Conservation (phyloP, 2,329 filamentous ascomycete species). For the Diaporthe sp. region DNA sequence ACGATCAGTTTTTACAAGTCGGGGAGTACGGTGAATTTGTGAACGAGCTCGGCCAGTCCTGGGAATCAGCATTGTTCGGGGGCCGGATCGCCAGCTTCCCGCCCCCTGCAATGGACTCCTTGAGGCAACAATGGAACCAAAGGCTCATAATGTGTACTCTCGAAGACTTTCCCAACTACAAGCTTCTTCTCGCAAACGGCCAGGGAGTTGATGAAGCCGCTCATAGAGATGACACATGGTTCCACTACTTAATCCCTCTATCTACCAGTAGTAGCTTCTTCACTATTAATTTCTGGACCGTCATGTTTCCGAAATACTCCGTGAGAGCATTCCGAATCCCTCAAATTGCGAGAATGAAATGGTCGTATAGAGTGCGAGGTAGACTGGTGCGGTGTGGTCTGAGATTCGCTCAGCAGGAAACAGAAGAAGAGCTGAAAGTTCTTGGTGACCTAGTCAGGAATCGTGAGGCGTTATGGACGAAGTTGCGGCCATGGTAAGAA, state of each 20-base stretch:
- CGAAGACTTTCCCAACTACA: neutral
- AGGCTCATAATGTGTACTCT: neutral
- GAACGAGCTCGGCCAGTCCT: neutral
- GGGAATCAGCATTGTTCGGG: constrained; percentile 1
- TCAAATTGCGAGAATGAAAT: too few species aligned
- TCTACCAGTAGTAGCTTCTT: neutral
- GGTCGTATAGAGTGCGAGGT: too few species aligned
- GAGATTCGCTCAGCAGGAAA: too few species aligned
- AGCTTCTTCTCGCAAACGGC: rapidly evolving
- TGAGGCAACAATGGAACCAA: constrained; percentile 5
- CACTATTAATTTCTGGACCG: neutral
- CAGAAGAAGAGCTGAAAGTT: neutral
- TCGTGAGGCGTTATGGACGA: neutral
- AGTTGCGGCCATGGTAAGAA: neutral
- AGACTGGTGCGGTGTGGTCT: too few species aligned
- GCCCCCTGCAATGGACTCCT: neutral
- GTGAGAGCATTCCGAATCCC: neutral
- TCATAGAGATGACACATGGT: neutral
- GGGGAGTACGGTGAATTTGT: neutral
- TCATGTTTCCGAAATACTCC: neutral
- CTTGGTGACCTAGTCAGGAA: rapidly evolving
- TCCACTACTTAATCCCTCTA: neutral
- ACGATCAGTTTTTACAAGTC: neutral
- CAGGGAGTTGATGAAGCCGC: neutral
- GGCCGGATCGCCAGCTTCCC: neutral